Conservation (phyloP, 495 filamentous ascomycete genomes). For the Ascobolus immersus region DNA sequence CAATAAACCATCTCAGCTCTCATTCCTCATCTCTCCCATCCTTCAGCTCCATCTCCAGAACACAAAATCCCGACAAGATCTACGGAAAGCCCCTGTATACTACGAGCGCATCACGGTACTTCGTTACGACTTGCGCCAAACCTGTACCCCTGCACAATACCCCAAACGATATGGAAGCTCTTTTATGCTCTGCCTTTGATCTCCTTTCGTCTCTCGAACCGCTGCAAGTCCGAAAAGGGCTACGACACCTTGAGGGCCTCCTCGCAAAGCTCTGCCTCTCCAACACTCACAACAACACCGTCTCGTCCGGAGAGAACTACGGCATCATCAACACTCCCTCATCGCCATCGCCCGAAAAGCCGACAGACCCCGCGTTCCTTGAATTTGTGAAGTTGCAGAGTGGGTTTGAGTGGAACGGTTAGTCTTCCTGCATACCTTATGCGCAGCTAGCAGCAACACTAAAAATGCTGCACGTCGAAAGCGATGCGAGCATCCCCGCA, state of each 20-base stretch:
- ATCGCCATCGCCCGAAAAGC: slow-evolving; percentile 10
- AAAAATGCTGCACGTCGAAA: background rate
- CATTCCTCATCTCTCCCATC: no score
- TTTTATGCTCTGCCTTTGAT: slow-evolving; percentile 82
- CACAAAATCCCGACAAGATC: no score
- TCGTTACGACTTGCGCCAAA: no score
- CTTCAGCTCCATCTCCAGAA: no score
- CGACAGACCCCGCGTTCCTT: slow-evolving; percentile 67
- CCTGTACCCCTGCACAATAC: no score
- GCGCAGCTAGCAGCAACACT: slow-evolving; percentile 8
- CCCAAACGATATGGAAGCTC: slow-evolving; percentile 95
- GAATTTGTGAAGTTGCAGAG: slow-evolving; percentile 95
- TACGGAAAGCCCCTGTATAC: no score
- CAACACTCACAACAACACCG: slow-evolving; percentile 20
- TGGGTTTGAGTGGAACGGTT: slow-evolving; percentile 90
- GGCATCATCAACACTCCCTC: slow-evolving; percentile 2
- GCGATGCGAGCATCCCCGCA: background rate
- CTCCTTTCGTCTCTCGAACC: slow-evolving; percentile 85
- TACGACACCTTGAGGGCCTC: slow-evolving; percentile 85
- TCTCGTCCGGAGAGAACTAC: slow-evolving; percentile 9
- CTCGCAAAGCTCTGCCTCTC: slow-evolving; percentile 88
- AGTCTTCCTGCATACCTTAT: slow-evolving; percentile 7
- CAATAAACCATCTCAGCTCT: no score
- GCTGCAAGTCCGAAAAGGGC: slow-evolving; percentile 68
- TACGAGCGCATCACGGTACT: no score